Evolutionary conservation across 495 filamentous ascomycete genomes (phyloP).

Genomic region (Penicillium mononematosum): DNA sequence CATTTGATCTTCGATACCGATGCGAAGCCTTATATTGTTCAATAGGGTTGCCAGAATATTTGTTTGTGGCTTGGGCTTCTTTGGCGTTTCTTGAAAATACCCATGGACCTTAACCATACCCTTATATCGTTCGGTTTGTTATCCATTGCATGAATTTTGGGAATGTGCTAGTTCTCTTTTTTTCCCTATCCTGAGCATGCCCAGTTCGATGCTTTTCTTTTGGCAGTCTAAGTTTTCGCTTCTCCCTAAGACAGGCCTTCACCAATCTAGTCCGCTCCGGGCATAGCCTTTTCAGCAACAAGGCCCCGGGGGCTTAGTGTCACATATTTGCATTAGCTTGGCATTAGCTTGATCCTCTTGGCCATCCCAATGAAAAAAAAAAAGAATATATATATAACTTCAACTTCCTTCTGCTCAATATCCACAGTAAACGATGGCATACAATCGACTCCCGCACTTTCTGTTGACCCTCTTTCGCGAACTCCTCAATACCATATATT

Average conservation of each 20-base stretch:
- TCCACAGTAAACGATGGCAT: background rate
- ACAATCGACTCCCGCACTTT: background rate
- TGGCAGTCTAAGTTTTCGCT: too few species aligned
- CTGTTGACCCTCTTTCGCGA: background rate
- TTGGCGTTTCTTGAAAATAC: background rate
- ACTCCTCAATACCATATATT: background rate
- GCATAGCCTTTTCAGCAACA: too few species aligned
- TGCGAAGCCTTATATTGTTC: slow-evolving; percentile 37
- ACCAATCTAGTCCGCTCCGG: too few species aligned
- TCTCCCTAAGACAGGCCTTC: too few species aligned
- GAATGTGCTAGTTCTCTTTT: too few species aligned
- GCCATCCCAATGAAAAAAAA: background rate
- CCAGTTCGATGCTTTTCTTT: too few species aligned
- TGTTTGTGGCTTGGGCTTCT: background rate
- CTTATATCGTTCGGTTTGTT: background rate
- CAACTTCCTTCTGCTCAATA: background rate
- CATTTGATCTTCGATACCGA: slow-evolving; percentile 77
- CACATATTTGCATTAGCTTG: background rate
- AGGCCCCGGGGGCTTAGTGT: too few species aligned
- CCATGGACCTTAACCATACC: background rate
- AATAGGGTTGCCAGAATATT: background rate
- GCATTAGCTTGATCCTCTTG: background rate
- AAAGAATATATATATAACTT: too few species aligned
- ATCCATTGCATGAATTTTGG: too few species aligned
- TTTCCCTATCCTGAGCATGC: too few species aligned